Evolutionary conservation across 805 yeast genomes (phyloP).

Genomic region (Pichia deserticola): DNA sequence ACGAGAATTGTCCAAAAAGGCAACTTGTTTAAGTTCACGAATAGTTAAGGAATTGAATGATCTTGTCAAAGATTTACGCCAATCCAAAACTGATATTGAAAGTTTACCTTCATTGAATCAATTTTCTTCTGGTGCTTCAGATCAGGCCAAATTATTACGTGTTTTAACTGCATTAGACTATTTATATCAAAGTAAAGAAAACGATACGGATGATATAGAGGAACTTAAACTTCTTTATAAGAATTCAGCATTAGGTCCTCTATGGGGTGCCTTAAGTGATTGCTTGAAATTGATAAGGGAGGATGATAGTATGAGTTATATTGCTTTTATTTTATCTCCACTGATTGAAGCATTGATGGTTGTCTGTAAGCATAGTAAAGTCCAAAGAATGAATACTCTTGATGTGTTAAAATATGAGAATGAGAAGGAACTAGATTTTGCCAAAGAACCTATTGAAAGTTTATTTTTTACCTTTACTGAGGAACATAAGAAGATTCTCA

Average conservation of each 20-base stretch:
- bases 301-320: constrained; percentile 45
- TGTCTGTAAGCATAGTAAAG: constrained; percentile 82
- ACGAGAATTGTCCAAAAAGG: constrained; percentile 54
- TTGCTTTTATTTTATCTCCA: constrained; percentile 78
- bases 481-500: constrained; percentile 77
- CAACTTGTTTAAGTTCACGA: constrained; percentile 48
- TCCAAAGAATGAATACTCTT: constrained; percentile 46
- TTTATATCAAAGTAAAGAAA: constrained; percentile 46
- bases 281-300: constrained; percentile 59
- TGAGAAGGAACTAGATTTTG: constrained; percentile 55
- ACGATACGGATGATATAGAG: constrained; percentile 31
- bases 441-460: constrained; percentile 67
- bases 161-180: constrained; percentile 84
- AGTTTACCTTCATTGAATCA: constrained; percentile 44
- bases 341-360: constrained; percentile 90
- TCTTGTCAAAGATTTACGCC: constrained; percentile 39
- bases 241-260: constrained; percentile 58
- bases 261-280: constrained; percentile 82
- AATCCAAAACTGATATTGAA: constrained; percentile 34
- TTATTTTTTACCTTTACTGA: constrained; percentile 83
- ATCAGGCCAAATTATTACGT: constrained; percentile 82
- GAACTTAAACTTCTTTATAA: constrained; percentile 57
- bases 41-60: constrained; percentile 48
- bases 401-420: constrained; percentile 60
- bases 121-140: constrained; percentile 74